Base-by-base conservation (phyloP, 1,284 basidiomycete species). In the Cutaneotrichosporon sp. region DNA sequence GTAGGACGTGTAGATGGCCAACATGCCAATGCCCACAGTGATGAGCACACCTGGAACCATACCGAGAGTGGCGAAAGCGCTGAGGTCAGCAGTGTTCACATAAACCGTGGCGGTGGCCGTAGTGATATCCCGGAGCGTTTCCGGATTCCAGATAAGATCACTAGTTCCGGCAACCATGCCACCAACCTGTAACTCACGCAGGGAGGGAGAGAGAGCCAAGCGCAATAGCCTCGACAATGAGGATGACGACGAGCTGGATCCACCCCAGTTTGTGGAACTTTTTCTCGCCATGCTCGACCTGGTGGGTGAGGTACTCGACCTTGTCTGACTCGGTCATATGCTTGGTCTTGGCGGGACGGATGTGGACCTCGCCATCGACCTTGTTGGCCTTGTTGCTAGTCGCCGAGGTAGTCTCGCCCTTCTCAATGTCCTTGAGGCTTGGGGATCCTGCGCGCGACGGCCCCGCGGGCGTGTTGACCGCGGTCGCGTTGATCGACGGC, bases 241-340 rank as follows among this genome's bases (percentile, higher is more conserved):
- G 63, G 21, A 67, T 61, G 36, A 67, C 66, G n/a, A 63, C 61
- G 18, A 67, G 66, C 66, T 64, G 66, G 7, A 64, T 6, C 66
- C 66, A 67, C 5, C 66, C 66, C n/a, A 67, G 66, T 58, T 65
- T 42, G 61, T 67, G 58, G 63, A 49, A 67, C 66, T 67, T 67
- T 7, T 62, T 14, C 53, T 67, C 66, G 57, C 66, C 66, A 9
- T 40, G 36, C 6, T 52, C 47, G 34, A 63, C 58, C 16, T 46
- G 42, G 9, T 59, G 58, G 16, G 55, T 60, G 36, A 64, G 53
- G 49, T 60, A 65, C 42, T 64, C 63, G 22, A 47, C 21, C 40
- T 56, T 58, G 56, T 67, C 66, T 14, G 50, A 58, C 56, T 67
- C 66, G 42, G 49, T 60, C 66, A 67, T 64, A 36, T 60, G 5